These are phyloP conservation scores for Physcomitrellopsis africana DNA, from an alignment of 225 moss, liverwort and hornwort genomes.

Conservation along the genomic window DNA sequence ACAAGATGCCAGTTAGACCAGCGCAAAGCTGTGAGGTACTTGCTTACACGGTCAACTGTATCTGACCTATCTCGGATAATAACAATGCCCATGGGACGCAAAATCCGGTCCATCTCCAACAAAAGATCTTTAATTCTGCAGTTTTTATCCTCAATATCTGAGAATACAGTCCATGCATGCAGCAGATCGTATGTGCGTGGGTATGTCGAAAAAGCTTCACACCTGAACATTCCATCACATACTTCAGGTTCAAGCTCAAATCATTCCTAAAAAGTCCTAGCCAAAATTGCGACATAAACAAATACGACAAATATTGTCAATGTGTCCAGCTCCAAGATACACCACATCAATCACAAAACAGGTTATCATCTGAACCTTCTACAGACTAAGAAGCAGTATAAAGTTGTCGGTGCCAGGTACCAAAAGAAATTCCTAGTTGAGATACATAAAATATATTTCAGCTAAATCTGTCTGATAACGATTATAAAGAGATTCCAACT, in stretches of 20 bases:
- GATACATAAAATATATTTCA: background rate
- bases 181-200: slow-evolving; percentile 95
- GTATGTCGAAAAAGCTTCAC: slow-evolving; percentile 98
- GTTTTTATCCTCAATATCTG: slow-evolving; percentile 74
- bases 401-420: background rate
- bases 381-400: background rate
- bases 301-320: background rate
- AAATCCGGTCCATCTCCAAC: slow-evolving; percentile 92
- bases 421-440: background rate
- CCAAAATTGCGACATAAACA: background rate
- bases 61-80: slow-evolving; percentile 83
- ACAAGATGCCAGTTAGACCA: slow-evolving; percentile 85
- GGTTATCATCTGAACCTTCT: background rate
- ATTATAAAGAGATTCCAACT: no score
- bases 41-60: slow-evolving; percentile 69
- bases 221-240: slow-evolving; percentile 54
- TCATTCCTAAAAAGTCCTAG: background rate
- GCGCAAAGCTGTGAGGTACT: slow-evolving; percentile 74
- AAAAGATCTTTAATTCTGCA: slow-evolving; percentile 87
- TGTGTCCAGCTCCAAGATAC: background rate
- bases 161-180: slow-evolving; percentile 90
- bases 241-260: slow-evolving; percentile 2
- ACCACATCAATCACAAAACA: slow-evolving; percentile 17
- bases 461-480: background rate
- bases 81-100: slow-evolving; percentile 83